A percentile compares a stretch with the other conserved stretches of the same genome.
Evolutionary conservation across 2,329 filamentous ascomycete genomes (phyloP).

Genomic region (Gliomastix tumulicola): DNA sequence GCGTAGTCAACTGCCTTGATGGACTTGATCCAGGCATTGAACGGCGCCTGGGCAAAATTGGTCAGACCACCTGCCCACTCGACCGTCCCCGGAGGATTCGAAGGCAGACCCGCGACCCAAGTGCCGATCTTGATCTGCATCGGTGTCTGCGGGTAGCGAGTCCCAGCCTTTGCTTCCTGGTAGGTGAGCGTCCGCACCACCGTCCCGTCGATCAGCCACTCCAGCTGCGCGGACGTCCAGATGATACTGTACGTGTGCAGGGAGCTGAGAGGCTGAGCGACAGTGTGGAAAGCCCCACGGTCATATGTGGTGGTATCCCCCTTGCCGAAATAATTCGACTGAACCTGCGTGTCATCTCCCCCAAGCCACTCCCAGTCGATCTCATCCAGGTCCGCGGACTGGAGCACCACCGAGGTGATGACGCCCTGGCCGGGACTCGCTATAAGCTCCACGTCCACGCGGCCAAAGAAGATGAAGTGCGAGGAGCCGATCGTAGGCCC

Average conservation of each 20-base stretch:
- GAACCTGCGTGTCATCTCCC: conserved; percentile 64
- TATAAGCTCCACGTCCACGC: conserved; percentile 71
- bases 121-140: conserved; percentile 65
- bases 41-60: conserved; percentile 44
- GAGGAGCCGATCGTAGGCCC: conserved; percentile 66
- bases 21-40: conserved; percentile 49
- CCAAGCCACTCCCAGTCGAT: conserved; percentile 98
- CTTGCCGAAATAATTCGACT: conserved; percentile 82
- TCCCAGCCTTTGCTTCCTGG: conserved; percentile 48
- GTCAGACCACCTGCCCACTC: conserved; percentile 60
- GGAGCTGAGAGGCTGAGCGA: conserved; percentile 45
- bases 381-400: conserved; percentile 80
- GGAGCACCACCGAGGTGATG: conserved; percentile 81
- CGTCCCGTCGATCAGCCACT: conserved; percentile 58
- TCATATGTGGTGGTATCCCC: conserved; percentile 65
- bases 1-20: conserved; percentile 47
- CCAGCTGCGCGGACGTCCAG: conserved; percentile 58
- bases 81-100: conserved; percentile 64
- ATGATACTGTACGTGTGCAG: conserved; percentile 62
- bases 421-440: conserved; percentile 77
- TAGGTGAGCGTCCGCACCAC: conserved; percentile 55
- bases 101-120: conserved; percentile 53
- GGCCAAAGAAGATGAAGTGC: conserved; percentile 97
- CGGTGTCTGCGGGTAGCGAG: conserved; percentile 64
- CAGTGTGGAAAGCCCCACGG: conserved; percentile 56